phyloP scores from a whole-genome alignment of 2,329 filamentous ascomycete species.

The Leptodontidium sp. region DNA sequence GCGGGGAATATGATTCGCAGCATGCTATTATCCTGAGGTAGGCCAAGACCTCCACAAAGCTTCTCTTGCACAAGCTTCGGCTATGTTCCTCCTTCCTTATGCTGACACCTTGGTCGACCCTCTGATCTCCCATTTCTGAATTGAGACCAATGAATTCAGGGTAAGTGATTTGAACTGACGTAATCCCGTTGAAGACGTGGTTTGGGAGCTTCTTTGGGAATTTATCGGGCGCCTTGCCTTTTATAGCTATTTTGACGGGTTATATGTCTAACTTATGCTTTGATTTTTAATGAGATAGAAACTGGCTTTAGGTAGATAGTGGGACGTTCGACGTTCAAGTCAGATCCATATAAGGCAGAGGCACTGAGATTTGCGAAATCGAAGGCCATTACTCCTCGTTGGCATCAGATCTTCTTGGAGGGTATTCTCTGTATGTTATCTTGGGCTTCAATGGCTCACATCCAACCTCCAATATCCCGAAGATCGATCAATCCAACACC shows the following conservation, averaged over 20 bases:
- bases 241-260: slow-evolving; percentile 57
- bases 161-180: too few species aligned
- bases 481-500: too few species aligned
- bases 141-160: too few species aligned
- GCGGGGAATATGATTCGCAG: too few species aligned
- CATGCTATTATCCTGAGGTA: not conserved
- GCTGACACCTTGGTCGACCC: too few species aligned
- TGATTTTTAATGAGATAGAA: slow-evolving; percentile 6
- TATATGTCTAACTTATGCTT: slow-evolving; percentile 47
- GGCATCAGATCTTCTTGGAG: slow-evolving; percentile 62
- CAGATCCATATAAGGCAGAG: slow-evolving; percentile 53
- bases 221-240: slow-evolving; percentile 56
- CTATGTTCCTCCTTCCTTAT: too few species aligned
- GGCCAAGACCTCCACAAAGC: not conserved
- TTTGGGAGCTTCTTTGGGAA: slow-evolving; percentile 58
- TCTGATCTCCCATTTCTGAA: too few species aligned
- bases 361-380: slow-evolving; percentile 55
- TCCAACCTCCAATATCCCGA: too few species aligned
- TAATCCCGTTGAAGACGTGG: slow-evolving; percentile 48
- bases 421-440: slow-evolving; percentile 56
- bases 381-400: slow-evolving; percentile 58
- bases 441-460: not conserved
- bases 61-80: not conserved
- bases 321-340: slow-evolving; percentile 56
- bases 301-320: slow-evolving; percentile 48